Base-by-base conservation (phyloP, 2,329 filamentous ascomycete species). In the Neopestalotiopsis sp. region DNA sequence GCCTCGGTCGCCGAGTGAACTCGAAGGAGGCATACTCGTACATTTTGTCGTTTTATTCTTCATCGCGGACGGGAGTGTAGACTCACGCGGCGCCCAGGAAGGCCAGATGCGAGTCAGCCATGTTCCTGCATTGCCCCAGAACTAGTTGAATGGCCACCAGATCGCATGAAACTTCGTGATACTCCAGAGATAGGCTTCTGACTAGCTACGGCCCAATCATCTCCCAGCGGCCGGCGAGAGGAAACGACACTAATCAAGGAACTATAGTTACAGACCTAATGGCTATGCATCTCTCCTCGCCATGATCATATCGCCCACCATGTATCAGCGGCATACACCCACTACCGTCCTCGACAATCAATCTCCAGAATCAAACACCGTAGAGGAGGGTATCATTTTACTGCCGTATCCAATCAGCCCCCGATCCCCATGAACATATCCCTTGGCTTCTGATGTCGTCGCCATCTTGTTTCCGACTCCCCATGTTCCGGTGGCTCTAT, bases 121-220 rank as follows among this genome's bases (percentile, higher is more conserved):
- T 52, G 45, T 52, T 52, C 45, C 45, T 52, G 45, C 45, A 52
- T 52, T 52, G 45, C 45, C 45, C 45, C 45, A 52, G 45, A 20
- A 52, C 45, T 52, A 52, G 45, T 20, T 52, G 45, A 52, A 52
- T n/a, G 45, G n/a, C 45, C 45, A 52, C 45, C 45, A 52, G 45
- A 52, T 52, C 45, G 45, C 45, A 52, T 52, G 45, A 52, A 52
- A 52, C 45, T 52, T 52, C 45, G 45, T 52, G 45, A 52, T 52
- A 52, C 45, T 52, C 45, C 7, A 52, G 45, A 52, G 45, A 52
- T 52, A n/a, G 45, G 45, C 45, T 52, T 17, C 45, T 52, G 45
- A 52, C 45, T 52, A 52, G 45, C 45, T 17, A n/a, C 45, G 45
- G 20, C 45, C 45, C 45, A 52, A 52, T 52, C 45, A 52, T 20